These are phyloP conservation scores for Rubroboletus pulcherrimus DNA, from an alignment of 768 basidiomycete genomes.

Conservation along the genomic window DNA sequence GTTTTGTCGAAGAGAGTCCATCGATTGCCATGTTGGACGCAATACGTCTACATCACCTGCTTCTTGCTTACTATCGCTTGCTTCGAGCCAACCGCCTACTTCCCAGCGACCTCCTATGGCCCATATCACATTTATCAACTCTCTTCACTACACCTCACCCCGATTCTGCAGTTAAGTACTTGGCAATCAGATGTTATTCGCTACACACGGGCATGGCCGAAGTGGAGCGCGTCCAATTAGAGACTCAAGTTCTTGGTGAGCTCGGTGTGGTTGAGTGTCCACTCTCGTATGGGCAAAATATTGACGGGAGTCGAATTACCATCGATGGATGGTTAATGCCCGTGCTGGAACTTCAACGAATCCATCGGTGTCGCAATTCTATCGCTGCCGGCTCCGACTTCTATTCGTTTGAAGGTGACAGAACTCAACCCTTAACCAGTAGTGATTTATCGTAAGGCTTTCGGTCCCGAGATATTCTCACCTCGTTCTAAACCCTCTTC, in stretches of 20 bases:
- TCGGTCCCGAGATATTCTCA: not conserved
- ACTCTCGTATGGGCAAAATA: constrained; percentile 50
- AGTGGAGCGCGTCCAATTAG: constrained; percentile 63
- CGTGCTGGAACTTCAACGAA: constrained; percentile 59
- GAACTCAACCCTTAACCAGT: constrained; percentile 34
- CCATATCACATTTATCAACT: constrained; percentile 38
- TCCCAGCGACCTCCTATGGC: constrained; percentile 61
- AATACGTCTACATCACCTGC: constrained; percentile 57
- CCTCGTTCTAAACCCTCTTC: constrained; percentile 11
- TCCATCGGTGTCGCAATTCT: constrained; percentile 47
- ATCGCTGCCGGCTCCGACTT: constrained; percentile 45
- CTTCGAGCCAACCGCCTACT: constrained; percentile 70
- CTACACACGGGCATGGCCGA: constrained; percentile 77
- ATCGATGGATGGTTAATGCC: constrained; percentile 86
- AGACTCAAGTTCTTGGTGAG: constrained; percentile 58
- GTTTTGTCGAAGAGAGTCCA: constrained; percentile 35
- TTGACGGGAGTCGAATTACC: constrained; percentile 41
- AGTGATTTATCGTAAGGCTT: constrained; percentile 53
- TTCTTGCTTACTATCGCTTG: constrained; percentile 81
- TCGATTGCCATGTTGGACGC: constrained; percentile 35
- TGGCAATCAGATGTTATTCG: constrained; percentile 78
- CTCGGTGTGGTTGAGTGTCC: constrained; percentile 56
- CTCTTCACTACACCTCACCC: constrained; percentile 51
- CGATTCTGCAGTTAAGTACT: constrained; percentile 58
- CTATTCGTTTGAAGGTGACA: constrained; percentile 39